Evolutionary conservation across 371 early-diverging fungal species (phyloP).

Genomic region (Rhizomucor pusillus): DNA sequence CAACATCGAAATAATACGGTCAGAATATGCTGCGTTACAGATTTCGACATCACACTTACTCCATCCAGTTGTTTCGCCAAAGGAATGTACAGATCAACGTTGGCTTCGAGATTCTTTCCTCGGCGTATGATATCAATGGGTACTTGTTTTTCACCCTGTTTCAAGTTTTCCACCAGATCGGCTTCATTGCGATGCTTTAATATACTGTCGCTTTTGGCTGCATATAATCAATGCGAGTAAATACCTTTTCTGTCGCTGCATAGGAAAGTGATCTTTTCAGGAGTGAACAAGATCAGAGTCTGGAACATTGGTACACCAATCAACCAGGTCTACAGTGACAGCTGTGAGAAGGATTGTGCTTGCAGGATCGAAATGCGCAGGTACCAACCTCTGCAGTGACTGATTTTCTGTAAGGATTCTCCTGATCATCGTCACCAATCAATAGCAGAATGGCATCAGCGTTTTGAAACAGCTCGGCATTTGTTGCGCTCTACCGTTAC

Average conservation of each 20-base stretch:
- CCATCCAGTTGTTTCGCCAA: constrained; percentile 45
- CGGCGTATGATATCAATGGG: constrained; percentile 75
- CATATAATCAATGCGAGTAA: background rate
- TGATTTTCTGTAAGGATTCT: constrained; percentile 68
- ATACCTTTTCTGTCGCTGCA: constrained; percentile 81
- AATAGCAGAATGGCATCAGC: constrained; percentile 62
- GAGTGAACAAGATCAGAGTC: constrained; percentile 78
- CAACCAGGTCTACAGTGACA: constrained; percentile 78
- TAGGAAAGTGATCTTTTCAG: constrained; percentile 73
- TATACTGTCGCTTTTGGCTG: background rate
- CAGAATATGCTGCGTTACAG: background rate
- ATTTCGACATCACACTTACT: constrained; percentile 17
- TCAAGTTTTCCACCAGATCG: constrained; percentile 36
- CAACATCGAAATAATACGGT: too few species aligned
- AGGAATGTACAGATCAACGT: constrained; percentile 55
- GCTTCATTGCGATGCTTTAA: constrained; percentile 14
- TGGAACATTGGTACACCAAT: constrained; percentile 94
- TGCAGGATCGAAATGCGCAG: background rate
- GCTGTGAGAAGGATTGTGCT: constrained; percentile 1
- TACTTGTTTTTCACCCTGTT: constrained; percentile 53
- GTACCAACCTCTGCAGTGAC: constrained; percentile 58
- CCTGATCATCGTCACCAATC: constrained; percentile 64
- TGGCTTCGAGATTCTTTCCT: constrained; percentile 70
- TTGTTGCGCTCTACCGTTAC: constrained; percentile 22
- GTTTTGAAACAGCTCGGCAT: constrained; percentile 52